Evolutionary conservation across 441 rosid species (phyloP).

Genomic region (Isatis lusitanica): DNA sequence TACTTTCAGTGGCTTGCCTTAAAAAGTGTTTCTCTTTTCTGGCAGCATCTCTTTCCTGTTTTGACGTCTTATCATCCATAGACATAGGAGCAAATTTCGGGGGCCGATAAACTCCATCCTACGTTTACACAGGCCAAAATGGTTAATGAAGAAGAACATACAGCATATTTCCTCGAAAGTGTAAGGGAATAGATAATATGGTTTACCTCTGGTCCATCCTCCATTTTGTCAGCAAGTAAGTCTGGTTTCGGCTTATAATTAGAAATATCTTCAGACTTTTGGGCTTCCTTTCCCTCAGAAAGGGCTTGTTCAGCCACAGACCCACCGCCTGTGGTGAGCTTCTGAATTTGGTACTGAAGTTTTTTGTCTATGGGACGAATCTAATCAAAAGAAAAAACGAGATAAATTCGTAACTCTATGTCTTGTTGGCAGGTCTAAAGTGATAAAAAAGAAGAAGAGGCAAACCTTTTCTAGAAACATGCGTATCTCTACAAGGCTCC

Average conservation of each 20-base stretch:
- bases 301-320: constrained; percentile 38
- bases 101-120: constrained; percentile 69
- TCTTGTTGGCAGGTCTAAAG: background rate
- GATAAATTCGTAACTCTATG: background rate
- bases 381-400: constrained; percentile 39
- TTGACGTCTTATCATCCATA: constrained; percentile 80
- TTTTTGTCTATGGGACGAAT: constrained; percentile 89
- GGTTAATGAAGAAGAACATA: constrained; percentile 3
- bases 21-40: constrained; percentile 67
- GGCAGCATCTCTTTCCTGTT: constrained; percentile 60
- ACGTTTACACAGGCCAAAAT: constrained; percentile 23
- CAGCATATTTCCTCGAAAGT: background rate
- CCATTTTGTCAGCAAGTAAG: constrained; percentile 59
- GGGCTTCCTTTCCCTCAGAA: constrained; percentile 40
- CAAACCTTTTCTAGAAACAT: constrained; percentile 85
- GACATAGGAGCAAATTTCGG: constrained; percentile 75
- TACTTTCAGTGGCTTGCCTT: constrained; percentile 52
- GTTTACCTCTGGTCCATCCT: constrained; percentile 31
- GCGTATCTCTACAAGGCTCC: constrained; percentile 84
- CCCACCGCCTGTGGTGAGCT: constrained; percentile 54
- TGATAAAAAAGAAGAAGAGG: constrained; percentile 6
- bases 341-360: constrained; percentile 84
- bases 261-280: constrained; percentile 64
- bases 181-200: background rate
- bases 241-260: constrained; percentile 79